phyloP scores from a whole-genome alignment of 768 basidiomycete genomes.

The Dioszegia hungarica region DNA sequence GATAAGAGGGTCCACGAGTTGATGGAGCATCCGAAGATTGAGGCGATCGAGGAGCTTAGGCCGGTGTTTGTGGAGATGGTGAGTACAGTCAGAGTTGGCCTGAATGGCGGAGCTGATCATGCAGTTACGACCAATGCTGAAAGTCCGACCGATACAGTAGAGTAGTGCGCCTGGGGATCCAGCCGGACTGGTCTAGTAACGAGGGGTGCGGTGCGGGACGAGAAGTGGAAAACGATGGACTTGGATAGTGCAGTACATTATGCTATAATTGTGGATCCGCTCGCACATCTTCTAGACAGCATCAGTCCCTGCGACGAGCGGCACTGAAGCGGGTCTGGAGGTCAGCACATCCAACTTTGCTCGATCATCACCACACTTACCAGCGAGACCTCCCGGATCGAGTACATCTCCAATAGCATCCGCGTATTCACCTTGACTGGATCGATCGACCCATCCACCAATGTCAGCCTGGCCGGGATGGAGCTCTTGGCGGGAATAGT shows the following conservation, averaged over 20 bases:
- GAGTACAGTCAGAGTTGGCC: slow-evolving; percentile 28
- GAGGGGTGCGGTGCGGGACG: too few relatives aligned
- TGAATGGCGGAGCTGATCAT: neutral
- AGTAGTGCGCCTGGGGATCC: too few relatives aligned
- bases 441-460: slow-evolving; percentile 22
- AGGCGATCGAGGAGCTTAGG: slow-evolving; percentile 71
- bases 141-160: slow-evolving; percentile 12
- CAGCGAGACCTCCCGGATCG: slow-evolving; percentile 67
- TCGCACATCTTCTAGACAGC: neutral
- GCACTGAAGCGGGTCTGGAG: slow-evolving; percentile 36
- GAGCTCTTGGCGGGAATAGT: slow-evolving; percentile 69
- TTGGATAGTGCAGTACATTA: too few relatives aligned
- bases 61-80: slow-evolving; percentile 93
- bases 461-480: slow-evolving; percentile 47
- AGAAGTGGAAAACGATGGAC: too few relatives aligned
- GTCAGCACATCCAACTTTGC: neutral
- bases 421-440: slow-evolving; percentile 52
- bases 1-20: slow-evolving; percentile 21
- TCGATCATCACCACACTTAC: slow-evolving; percentile 16
- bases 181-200: neutral
- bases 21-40: slow-evolving; percentile 69
- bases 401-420: slow-evolving; percentile 64
- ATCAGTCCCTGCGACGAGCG: slow-evolving; percentile 30
- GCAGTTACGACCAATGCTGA: slow-evolving; percentile 12
- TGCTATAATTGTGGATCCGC: too few relatives aligned